A percentile compares a stretch with the other conserved stretches of the same genome.
phyloP scores from a whole-genome alignment of 345 rosid species.

The Trapa bicornis region DNA sequence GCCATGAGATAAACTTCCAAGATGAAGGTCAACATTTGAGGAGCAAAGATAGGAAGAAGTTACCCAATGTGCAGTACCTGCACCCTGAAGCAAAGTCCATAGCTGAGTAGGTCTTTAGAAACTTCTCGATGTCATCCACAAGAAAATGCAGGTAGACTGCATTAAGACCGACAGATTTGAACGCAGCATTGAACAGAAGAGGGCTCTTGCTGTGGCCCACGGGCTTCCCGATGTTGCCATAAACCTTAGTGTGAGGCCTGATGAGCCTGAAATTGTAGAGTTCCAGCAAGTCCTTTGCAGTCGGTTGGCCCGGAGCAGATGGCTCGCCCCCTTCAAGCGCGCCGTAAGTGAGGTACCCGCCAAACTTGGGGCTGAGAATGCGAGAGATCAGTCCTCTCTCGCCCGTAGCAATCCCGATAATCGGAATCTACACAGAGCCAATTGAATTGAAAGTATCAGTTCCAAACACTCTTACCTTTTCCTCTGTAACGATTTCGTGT shows the following conservation, averaged over 20 bases:
- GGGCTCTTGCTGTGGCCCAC: slow-evolving; percentile 43
- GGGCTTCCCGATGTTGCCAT: slow-evolving; percentile 32
- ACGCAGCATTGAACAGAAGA: slow-evolving; percentile 29
- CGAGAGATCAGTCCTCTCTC: slow-evolving; percentile 32
- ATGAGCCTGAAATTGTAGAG: slow-evolving; percentile 28
- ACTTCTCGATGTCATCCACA: slow-evolving; percentile 28
- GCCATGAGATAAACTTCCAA: not conserved
- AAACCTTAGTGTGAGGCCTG: slow-evolving; percentile 26
- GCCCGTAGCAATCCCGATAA: slow-evolving; percentile 25
- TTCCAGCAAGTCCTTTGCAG: slow-evolving; percentile 25
- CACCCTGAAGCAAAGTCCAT: slow-evolving; percentile 27
- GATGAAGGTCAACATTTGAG: not conserved
- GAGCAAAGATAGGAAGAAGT: not conserved
- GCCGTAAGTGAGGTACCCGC: slow-evolving; percentile 30
- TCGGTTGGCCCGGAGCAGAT: slow-evolving; percentile 31
- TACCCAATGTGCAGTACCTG: slow-evolving; percentile 12
- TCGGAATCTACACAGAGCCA: slow-evolving; percentile 15
- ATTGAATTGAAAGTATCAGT: not conserved
- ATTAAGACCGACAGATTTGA: slow-evolving; percentile 26
- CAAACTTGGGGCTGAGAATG: slow-evolving; percentile 27
- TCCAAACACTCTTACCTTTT: not conserved
- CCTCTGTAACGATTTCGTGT: not conserved
- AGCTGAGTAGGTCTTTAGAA: slow-evolving; percentile 23
- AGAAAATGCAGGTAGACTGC: slow-evolving; percentile 29
- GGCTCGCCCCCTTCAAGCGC: slow-evolving; percentile 28